Base-by-base conservation (phyloP, 768 basidiomycete species). In the Lepiota subincarnata region DNA sequence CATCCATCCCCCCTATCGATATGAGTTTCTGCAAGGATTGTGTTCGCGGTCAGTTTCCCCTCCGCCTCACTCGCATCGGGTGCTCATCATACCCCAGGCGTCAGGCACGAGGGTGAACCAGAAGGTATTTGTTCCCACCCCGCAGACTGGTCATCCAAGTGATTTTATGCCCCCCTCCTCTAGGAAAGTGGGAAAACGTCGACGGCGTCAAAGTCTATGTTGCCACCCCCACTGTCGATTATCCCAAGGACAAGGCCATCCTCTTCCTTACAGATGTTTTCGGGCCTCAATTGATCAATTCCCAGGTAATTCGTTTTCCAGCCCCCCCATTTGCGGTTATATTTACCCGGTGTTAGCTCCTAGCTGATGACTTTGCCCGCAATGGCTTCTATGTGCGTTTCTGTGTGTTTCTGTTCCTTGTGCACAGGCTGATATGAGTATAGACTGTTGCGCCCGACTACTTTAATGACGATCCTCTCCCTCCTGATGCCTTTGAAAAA, bases 231-330 rank as follows among this genome's bases (percentile, higher is more conserved):
- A 63, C 70, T 0, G 58, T 60, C 2, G 75, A 77, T 36, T 82
- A 79, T 55, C 66, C 75, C 49, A 78, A 81, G 65, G 72, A 78
- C 58, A 84, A 83, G 62, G 80, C 74, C 22, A 49, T 86, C 44
- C 72, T 86, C 22, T 79, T 71, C 69, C 62, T 85, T 20, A 52
- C 79, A 2, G 84, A 83, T 57, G 67, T 74, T 42, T 82, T 79
- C 53, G 83, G 82, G 6, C 60, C 74, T 20, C 67, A 75, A 19
- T 65, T 82, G 8, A 38, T 64, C 63, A 84, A 85, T 59, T 48
- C 65, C 35, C 63, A 71, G 64, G 81, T 79, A 38, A 4, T 72
- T 60, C 36, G n/a, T n/a, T 48, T 31, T 49, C n/a, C 13, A 26
- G 38, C 24, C 22, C 24, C 22, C 35, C 24, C 6, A 16, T 20